Conservation (phyloP, 139 green algal genomes). For the Marvania coccoides region DNA sequence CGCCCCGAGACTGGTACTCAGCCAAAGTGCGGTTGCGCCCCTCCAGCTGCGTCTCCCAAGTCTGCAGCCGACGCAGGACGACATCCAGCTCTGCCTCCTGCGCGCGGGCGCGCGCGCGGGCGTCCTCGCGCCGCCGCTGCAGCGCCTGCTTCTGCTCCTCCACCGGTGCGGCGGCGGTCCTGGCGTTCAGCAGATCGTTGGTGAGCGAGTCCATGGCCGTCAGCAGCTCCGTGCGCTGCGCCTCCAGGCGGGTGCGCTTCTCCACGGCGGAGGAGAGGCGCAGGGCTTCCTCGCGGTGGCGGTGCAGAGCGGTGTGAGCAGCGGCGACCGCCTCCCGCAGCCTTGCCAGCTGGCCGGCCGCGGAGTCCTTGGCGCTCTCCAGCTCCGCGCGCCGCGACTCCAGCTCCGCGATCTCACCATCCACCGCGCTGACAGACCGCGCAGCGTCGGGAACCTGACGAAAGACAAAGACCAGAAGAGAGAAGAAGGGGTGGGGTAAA, state of each 20-base stretch:
- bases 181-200: background rate
- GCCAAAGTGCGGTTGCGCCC: slow-evolving; percentile 12
- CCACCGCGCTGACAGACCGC: slow-evolving; percentile 7
- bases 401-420: slow-evolving; percentile 18
- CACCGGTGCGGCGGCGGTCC: background rate
- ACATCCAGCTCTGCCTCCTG: slow-evolving; percentile 25
- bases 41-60: slow-evolving; percentile 17
- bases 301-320: slow-evolving; percentile 12
- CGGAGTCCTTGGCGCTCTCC: background rate
- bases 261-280: background rate
- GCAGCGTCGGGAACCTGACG: background rate
- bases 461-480: too few species aligned
- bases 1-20: slow-evolving; percentile 17
- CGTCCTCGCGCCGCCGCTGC: slow-evolving; percentile 17
- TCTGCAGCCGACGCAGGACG: slow-evolving; percentile 25
- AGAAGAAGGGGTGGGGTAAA: too few species aligned
- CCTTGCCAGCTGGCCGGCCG: background rate
- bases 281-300: slow-evolving; percentile 16
- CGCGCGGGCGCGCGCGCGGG: background rate
- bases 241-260: slow-evolving; percentile 8
- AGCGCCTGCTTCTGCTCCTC: slow-evolving; percentile 4
- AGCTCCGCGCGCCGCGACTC: slow-evolving; percentile 3
- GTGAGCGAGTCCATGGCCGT: background rate
- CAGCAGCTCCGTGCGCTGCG: slow-evolving; percentile 18
- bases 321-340: slow-evolving; percentile 8